Evolutionary conservation across 2,329 filamentous ascomycete genomes (phyloP), one percentile per base, ranked within the genome.

Genomic region (Botrytis deweyae): DNA sequence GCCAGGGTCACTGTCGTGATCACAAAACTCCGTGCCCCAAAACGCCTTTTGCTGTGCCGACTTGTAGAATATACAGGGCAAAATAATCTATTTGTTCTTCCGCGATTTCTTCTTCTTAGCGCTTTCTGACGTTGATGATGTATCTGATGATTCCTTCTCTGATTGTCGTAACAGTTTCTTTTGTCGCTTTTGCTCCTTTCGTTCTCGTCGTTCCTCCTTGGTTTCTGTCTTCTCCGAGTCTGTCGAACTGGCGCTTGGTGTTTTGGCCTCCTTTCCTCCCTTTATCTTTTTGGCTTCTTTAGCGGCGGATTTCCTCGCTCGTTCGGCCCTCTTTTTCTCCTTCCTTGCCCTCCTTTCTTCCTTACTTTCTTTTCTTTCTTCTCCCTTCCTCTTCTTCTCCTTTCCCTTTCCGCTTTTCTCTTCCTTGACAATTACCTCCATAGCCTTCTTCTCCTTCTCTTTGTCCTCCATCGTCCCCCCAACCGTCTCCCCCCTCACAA

Each of bases 401-500:
- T 72, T 79, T 81, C 29, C 77, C 52, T 29, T 58, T 1, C 6
- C 76, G 65, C 73, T 80, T 76, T 74, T 79, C 77, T 78, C 77
- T 75, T 38, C 67, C 40, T 71, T 62, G 66, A 66, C 68, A 72
- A 76, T 70, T 74, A 72, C 49, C 72, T 68, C 36, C 38, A 52
- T 55, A 18, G 42, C 33, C 40, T 33, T 72, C 73, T 77, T 76
- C 62, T 40, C 72, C 71, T 77, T 76, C 62, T 77, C 74, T 63
- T 61, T 76, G 42, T 78, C 78, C 66, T 76, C 49, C 70, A 93
- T 82, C 4, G 94, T 97, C 4, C 95, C 94, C 59, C 89, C 86
- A 73, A 98, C 85, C 36, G 90, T 85, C 72, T 94, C 92, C 14
- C 96, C 96, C 76, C 88, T 89, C 38, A 98, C 93, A 81, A 99